Evolutionary conservation across 768 basidiomycete species (phyloP).

Genomic region (Lactarius sanguifluus): DNA sequence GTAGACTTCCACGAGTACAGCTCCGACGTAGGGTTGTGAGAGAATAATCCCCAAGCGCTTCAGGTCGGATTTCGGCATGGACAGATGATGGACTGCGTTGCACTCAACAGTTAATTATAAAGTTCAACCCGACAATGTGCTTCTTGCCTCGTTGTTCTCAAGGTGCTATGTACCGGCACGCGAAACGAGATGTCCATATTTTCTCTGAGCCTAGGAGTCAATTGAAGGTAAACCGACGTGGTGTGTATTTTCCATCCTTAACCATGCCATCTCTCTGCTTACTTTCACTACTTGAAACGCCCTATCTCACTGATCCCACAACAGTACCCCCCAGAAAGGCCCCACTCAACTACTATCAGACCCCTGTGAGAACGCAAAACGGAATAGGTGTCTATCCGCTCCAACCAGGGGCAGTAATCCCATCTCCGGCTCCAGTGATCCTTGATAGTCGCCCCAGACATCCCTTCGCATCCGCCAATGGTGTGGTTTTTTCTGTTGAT

Average conservation of each 20-base stretch:
- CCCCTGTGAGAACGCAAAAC: background rate
- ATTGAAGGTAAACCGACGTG: background rate
- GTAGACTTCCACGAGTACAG: background rate
- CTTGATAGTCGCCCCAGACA: background rate
- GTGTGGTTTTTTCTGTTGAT: background rate
- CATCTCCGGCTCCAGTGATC: background rate
- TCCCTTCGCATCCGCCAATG: background rate
- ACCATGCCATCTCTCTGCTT: background rate
- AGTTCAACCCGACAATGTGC: background rate
- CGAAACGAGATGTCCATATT: background rate
- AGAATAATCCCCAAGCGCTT: background rate
- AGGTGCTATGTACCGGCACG: background rate
- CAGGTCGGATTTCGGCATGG: background rate
- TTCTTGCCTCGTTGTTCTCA: background rate
- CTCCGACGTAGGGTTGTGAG: background rate
- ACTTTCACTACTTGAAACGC: background rate
- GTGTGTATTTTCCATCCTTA: background rate
- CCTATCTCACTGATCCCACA: constrained; percentile 1
- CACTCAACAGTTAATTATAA: background rate
- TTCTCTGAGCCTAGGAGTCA: constrained; percentile 1
- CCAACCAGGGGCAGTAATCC: background rate
- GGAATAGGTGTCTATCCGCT: background rate
- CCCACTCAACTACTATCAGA: background rate
- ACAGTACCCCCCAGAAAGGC: constrained; percentile 6
- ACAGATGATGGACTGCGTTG: background rate